Percentiles rank a stretch among this genome's conserved stretches.
phyloP scores from a whole-genome alignment of 257 asterid genomes.

The Schizonepeta tenuifolia region DNA sequence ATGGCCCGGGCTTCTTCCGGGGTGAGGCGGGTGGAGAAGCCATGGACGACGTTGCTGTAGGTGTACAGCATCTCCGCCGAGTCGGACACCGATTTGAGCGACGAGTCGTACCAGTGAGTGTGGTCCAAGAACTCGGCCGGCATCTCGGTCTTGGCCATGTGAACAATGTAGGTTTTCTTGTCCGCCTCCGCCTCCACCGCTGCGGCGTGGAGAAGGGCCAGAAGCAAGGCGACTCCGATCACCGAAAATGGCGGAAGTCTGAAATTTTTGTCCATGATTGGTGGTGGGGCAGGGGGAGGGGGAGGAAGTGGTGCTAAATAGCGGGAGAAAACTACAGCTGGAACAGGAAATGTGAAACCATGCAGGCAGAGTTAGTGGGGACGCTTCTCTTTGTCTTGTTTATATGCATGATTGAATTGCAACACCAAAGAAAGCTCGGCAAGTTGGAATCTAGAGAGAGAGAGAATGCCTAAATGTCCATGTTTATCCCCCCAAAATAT shows the following conservation, averaged over 20 bases:
- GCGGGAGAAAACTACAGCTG: slow-evolving; percentile 36
- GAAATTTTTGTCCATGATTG: slow-evolving; percentile 34
- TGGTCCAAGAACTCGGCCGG: slow-evolving; percentile 64
- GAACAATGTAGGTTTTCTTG: slow-evolving; percentile 70
- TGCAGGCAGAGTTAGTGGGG: slow-evolving; percentile 40
- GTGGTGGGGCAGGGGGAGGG: slow-evolving; percentile 14
- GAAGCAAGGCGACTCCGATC: slow-evolving; percentile 26
- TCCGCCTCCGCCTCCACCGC: slow-evolving; percentile 30
- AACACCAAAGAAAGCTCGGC: slow-evolving; percentile 24
- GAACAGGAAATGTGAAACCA: slow-evolving; percentile 30
- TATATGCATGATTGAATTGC: slow-evolving; percentile 46
- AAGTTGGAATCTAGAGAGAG: slow-evolving; percentile 14
- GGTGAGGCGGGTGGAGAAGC: slow-evolving; percentile 71
- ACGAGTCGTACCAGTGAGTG: slow-evolving; percentile 71
- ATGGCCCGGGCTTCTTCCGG: slow-evolving; percentile 54
- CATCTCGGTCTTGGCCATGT: slow-evolving; percentile 80
- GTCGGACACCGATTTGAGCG: slow-evolving; percentile 69
- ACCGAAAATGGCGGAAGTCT: slow-evolving; percentile 4
- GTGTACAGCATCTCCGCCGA: slow-evolving; percentile 77
- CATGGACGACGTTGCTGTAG: slow-evolving; percentile 68
- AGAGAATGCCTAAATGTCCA: not conserved
- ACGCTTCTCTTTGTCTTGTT: slow-evolving; percentile 39
- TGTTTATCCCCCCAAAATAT: too few species aligned
- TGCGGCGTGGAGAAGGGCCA: slow-evolving; percentile 29
- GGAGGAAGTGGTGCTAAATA: slow-evolving; percentile 33